phyloP scores from a whole-genome alignment of 2,329 filamentous ascomycete genomes.

The Colletotrichum australisinense region DNA sequence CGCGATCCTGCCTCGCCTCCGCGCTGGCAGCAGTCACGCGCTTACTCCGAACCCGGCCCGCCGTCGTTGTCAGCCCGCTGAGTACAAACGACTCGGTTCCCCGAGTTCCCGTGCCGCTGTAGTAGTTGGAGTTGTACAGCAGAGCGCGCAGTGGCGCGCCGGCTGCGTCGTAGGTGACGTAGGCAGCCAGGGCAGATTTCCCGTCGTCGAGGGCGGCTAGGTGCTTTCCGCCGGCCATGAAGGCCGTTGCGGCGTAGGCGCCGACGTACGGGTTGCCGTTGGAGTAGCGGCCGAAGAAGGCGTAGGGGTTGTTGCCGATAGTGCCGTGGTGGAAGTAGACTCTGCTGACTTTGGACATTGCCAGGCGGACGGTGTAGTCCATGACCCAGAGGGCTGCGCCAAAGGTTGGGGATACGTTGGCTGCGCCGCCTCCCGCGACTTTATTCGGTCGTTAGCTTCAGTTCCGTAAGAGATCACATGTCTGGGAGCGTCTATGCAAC shows the following conservation, averaged over 20 bases:
- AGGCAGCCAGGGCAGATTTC: conserved; percentile 55
- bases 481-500: not conserved
- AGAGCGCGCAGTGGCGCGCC: conserved; percentile 43
- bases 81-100: conserved; percentile 11
- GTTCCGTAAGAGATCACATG: not conserved
- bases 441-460: not conserved
- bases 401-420: conserved; percentile 44
- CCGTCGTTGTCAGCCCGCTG: not conserved
- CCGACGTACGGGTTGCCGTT: conserved; percentile 65
- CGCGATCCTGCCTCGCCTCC: conserved; percentile 25
- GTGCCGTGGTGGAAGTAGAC: conserved; percentile 64
- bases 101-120: conserved; percentile 34
- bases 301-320: conserved; percentile 61
- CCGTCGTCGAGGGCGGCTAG: conserved; percentile 58
- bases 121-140: conserved; percentile 60
- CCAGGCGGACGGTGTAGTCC: conserved; percentile 45
- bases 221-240: conserved; percentile 55
- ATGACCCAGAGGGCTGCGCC: conserved; percentile 54
- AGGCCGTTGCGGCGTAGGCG: conserved; percentile 57
- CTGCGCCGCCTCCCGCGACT: conserved; percentile 21
- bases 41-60: conserved; percentile 1
- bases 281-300: conserved; percentile 58
- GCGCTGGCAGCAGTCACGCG: conserved; percentile 20
- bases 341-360: conserved; percentile 25
- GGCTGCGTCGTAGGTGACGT: conserved; percentile 51